A percentile compares a stretch with the other conserved stretches of the same genome.
Conservation (phyloP, 2,329 filamentous ascomycete species). For the Monilinia aucupariae region DNA sequence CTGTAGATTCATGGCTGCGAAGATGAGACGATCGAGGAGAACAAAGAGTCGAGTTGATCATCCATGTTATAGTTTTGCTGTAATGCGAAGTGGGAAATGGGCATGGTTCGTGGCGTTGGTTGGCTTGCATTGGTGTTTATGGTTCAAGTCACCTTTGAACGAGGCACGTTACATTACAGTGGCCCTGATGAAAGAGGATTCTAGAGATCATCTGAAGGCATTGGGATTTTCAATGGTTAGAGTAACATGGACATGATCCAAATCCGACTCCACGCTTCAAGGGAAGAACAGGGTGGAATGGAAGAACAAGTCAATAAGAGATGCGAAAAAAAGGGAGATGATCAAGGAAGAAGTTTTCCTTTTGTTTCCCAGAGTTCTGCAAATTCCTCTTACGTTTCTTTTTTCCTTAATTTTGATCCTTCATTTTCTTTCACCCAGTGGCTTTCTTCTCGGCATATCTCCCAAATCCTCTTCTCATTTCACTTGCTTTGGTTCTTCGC, state of each 20-base stretch:
- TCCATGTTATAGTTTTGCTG: not conserved
- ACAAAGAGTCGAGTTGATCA: not conserved
- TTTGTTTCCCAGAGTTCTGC: not conserved
- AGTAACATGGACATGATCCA: not conserved
- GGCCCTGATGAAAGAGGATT: no score
- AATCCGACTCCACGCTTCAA: not conserved
- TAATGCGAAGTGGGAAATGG: no score
- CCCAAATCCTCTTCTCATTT: not conserved
- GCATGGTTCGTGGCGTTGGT: not conserved
- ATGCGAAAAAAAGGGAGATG: not conserved
- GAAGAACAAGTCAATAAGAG: not conserved
- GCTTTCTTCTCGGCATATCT: not conserved
- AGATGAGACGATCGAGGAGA: not conserved
- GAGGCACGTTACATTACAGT: not conserved
- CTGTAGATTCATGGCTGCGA: constrained; percentile 9
- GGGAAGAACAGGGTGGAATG: not conserved
- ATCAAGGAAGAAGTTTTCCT: not conserved
- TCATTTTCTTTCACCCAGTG: not conserved
- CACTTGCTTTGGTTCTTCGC: not conserved
- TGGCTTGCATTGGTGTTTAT: not conserved
- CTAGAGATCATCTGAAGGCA: not conserved
- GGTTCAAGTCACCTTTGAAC: not conserved
- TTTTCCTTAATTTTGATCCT: not conserved
- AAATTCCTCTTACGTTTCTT: not conserved
- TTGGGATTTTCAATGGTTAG: not conserved